Percentiles rank a stretch among this genome's conserved stretches.
Evolutionary conservation across 1,284 basidiomycete genomes (phyloP).

Genomic region (Lentinula novae-zelandiae): DNA sequence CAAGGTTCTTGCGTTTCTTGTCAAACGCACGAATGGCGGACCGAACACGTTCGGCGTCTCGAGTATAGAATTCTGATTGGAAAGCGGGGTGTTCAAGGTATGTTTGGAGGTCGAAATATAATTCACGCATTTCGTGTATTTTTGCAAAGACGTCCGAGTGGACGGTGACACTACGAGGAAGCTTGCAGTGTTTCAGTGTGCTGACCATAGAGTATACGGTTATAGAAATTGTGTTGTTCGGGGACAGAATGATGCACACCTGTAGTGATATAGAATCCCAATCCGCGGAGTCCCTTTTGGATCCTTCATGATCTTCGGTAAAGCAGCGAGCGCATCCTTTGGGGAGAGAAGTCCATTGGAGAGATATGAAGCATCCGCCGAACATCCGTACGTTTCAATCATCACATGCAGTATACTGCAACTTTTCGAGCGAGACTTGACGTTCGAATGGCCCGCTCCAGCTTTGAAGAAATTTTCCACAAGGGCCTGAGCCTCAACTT

Average conservation of each 20-base stretch:
- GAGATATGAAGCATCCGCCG: conserved; percentile 9
- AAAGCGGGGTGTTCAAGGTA: conserved; percentile 19
- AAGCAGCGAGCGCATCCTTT: conserved; percentile 14
- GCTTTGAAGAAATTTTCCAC: conserved; percentile 17
- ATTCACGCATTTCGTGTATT: conserved; percentile 16
- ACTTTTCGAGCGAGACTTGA: conserved; percentile 10
- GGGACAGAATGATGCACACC: conserved; percentile 4
- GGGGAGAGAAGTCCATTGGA: conserved; percentile 13
- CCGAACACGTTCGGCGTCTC: conserved; percentile 6
- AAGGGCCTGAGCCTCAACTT: conserved; percentile 14
- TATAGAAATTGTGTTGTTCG: background rate
- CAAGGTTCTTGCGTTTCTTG: conserved; percentile 10
- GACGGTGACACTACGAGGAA: conserved; percentile 13
- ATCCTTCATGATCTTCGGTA: conserved; percentile 14
- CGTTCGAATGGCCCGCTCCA: conserved; percentile 11
- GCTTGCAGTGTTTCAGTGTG: conserved; percentile 3
- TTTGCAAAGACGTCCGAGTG: conserved; percentile 13
- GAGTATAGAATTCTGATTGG: conserved; percentile 7
- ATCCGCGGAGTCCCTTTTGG: conserved; percentile 15
- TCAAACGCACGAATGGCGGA: conserved; percentile 16
- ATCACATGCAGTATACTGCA: conserved; percentile 17
- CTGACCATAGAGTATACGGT: background rate
- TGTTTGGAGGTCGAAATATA: conserved; percentile 16
- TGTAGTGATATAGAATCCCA: conserved; percentile 19
- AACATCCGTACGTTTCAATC: conserved; percentile 20